phyloP scores from a whole-genome alignment of 371 early-diverging fungal genomes.

The Mucor sp. region DNA sequence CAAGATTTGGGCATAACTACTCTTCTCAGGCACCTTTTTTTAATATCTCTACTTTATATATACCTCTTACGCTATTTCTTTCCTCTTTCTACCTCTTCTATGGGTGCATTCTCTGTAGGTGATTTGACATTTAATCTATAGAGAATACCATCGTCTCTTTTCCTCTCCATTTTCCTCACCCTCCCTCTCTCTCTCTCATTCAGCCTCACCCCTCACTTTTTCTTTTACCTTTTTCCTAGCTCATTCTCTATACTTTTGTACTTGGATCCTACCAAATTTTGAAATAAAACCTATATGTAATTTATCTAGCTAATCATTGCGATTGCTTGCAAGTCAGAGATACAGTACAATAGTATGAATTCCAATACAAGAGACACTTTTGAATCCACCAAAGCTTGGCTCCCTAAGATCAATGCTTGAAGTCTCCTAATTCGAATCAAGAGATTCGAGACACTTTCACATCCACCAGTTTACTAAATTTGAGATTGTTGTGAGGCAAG shows the following conservation, averaged over 20 bases:
- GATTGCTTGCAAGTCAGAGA: no score
- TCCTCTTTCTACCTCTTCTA: neutral
- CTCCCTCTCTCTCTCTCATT: neutral
- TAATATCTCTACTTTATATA: neutral
- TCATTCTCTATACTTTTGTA: neutral
- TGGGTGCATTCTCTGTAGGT: neutral
- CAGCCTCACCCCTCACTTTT: neutral
- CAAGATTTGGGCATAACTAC: constrained; percentile 60
- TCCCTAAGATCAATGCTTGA: no score
- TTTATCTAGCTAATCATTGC: neutral
- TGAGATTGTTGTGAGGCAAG: no score
- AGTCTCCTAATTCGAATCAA: no score
- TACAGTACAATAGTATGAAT: no score
- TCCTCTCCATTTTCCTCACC: neutral
- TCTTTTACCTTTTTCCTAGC: neutral
- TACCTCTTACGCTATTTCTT: neutral
- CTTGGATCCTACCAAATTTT: neutral
- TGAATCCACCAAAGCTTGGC: no score
- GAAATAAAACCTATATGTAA: constrained; percentile 2
- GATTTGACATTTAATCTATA: neutral
- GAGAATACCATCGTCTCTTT: neutral
- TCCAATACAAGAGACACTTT: no score
- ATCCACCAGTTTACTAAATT: no score
- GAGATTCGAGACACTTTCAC: no score
- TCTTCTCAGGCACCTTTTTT: neutral